Conservation (phyloP, 2,329 filamentous ascomycete genomes). For the Fusarium devonianum region DNA sequence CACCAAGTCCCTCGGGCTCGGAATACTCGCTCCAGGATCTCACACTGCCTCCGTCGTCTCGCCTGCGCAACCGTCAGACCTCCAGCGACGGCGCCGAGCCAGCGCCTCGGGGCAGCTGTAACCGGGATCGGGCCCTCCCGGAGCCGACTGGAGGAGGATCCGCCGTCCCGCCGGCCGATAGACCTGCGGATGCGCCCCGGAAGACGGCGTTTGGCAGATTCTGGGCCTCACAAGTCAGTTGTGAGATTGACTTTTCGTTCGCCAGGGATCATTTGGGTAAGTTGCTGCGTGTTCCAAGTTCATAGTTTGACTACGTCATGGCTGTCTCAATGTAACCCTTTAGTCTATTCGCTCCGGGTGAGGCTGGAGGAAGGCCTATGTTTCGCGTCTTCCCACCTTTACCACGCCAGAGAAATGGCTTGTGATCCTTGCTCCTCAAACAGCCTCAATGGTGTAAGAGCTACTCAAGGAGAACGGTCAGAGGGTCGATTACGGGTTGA, state of each 20-base stretch:
- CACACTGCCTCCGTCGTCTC: neutral
- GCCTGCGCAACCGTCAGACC: neutral
- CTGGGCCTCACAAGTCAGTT: constrained; percentile 36
- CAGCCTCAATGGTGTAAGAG: no score
- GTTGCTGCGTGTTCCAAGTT: neutral
- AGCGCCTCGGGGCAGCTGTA: constrained; percentile 9
- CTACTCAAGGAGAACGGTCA: no score
- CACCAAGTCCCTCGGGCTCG: constrained; percentile 25
- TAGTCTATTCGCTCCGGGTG: neutral
- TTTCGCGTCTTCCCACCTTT: no score
- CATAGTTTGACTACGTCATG: neutral
- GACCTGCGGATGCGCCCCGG: constrained; percentile 6
- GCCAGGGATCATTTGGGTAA: constrained; percentile 41
- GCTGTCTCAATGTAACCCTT: neutral
- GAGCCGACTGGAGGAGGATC: constrained; percentile 31
- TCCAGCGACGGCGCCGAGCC: neutral
- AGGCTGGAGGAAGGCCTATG: constrained; percentile 31
- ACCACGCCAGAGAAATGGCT: no score
- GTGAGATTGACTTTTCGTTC: constrained; percentile 35
- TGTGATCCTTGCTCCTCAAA: no score
- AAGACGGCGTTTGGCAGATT: constrained; percentile 20
- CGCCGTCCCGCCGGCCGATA: constrained; percentile 34
- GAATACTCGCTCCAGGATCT: constrained; percentile 37
- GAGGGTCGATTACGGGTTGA: no score
- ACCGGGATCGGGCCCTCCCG: constrained; percentile 14